Percentiles rank a stretch among this genome's conserved stretches.
These are phyloP conservation scores for Eimeria maxima DNA, from an alignment of 169 alveolate genomes.

Conservation along the genomic window DNA sequence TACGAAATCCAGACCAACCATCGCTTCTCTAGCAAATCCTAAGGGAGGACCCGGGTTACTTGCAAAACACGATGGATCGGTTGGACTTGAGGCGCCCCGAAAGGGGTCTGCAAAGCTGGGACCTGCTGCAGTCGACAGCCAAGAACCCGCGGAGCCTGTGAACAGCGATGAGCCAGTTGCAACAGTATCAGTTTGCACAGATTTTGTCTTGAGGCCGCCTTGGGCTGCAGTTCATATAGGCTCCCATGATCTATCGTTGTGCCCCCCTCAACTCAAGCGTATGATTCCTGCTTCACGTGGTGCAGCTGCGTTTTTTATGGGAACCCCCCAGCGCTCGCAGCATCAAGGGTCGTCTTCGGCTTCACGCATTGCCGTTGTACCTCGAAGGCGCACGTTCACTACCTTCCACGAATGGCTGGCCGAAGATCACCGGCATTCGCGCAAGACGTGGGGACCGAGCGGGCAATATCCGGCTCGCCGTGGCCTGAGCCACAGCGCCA, in stretches of 20 bases:
- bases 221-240: constrained; percentile 63
- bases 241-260: constrained; percentile 65
- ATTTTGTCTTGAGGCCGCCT: constrained; percentile 45
- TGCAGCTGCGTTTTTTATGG: constrained; percentile 7
- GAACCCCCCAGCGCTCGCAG: background rate
- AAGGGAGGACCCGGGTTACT: background rate
- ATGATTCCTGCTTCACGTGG: background rate
- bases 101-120: constrained; percentile 12
- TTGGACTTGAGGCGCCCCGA: background rate
- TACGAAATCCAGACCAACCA: background rate
- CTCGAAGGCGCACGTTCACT: constrained; percentile 68
- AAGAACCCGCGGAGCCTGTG: background rate
- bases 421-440: constrained; percentile 59
- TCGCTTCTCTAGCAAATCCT: background rate
- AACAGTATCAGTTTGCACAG: constrained; percentile 48
- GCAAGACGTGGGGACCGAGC: constrained; percentile 49
- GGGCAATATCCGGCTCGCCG: constrained; percentile 76
- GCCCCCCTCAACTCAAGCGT: constrained; percentile 31
- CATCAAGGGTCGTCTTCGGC: background rate
- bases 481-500: constrained; percentile 75
- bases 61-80: background rate
- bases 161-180: background rate
- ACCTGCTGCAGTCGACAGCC: background rate
- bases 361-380: background rate
- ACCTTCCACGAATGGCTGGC: constrained; percentile 76